Evolutionary conservation across 139 green algal species (phyloP).

Genomic region (Chlorella vulgaris): DNA sequence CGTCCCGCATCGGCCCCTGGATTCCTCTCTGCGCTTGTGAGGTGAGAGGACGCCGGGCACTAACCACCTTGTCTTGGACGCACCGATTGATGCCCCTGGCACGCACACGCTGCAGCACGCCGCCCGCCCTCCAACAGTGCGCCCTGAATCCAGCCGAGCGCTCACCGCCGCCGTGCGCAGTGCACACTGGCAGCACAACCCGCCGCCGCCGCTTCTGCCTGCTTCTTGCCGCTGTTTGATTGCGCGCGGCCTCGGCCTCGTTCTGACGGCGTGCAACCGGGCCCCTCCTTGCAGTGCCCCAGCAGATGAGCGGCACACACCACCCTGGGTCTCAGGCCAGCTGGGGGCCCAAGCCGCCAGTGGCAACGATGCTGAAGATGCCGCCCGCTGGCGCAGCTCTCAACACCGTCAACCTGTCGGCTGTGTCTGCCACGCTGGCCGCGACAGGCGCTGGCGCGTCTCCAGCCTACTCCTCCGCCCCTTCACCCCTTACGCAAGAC

Average conservation of each 20-base stretch:
- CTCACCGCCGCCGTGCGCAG: no score
- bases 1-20: no score
- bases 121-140: no score
- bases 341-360: not conserved
- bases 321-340: not conserved
- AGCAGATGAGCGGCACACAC: not conserved
- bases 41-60: no score
- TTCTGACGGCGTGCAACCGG: no score
- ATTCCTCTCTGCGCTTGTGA: no score
- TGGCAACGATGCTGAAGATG: not conserved
- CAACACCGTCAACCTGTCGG: constrained; percentile 16
- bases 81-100: no score
- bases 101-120: no score
- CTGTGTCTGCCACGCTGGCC: constrained; percentile 9
- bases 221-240: not conserved
- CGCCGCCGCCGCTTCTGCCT: no score
- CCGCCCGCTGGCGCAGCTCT: not conserved
- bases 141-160: no score
- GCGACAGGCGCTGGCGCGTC: not conserved
- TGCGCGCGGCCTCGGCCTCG: not conserved
- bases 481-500: constrained; percentile 11
- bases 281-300: not conserved
- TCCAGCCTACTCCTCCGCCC: constrained; percentile 4
- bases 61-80: no score
- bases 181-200: no score